Evolutionary conservation across 2,329 filamentous ascomycete genomes (phyloP), one percentile per base, ranked within the genome.

Genomic region (Pseudogymnoascus sp.): DNA sequence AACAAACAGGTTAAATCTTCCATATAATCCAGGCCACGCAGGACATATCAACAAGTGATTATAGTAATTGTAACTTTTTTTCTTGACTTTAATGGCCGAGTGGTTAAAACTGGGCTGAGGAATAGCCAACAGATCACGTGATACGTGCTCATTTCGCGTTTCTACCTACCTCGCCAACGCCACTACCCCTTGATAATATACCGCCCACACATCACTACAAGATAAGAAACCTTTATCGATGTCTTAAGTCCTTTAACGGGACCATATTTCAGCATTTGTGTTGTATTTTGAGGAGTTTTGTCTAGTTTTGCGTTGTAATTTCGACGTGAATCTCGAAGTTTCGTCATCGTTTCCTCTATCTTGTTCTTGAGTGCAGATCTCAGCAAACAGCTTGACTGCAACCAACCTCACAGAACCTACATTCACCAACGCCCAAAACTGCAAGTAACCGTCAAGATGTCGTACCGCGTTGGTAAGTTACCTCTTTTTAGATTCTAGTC

Each of bases 401-500:
- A 18, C 43, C 23, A 49, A 49, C 43, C 43, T 49, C 43, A 49
- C 23, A 8, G 21, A 14, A 34, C 18, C 31, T 18, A 43, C 37
- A 43, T 36, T 40, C 60, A 66, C 60, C 34, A 28, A 43, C 60
- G 7, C 3, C 16, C 3, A 61, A 25, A 62, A 53, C 42, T 62
- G 59, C 23, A 38, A 31, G 28, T 18, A 60, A 23, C 56, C 53
- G n/a, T 62, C 62, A 68, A 66, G 38, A 72, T 72, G 69, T 69
- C 72, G 23, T 74, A 75, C 60, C 71, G 72, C 49, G 69, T 75
- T 67, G 73, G 73, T 75, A 66, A 68, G 72, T 70, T 18, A 36
- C 21, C 56, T 59, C 66, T 59, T 43, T 42, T 28, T 12, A 21
- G 31, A 31, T 64, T 59, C 61, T 60, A 14, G 1, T 56, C 18